Conservation (phyloP, 2,329 filamentous ascomycete genomes). For the Leptographium procerum region DNA sequence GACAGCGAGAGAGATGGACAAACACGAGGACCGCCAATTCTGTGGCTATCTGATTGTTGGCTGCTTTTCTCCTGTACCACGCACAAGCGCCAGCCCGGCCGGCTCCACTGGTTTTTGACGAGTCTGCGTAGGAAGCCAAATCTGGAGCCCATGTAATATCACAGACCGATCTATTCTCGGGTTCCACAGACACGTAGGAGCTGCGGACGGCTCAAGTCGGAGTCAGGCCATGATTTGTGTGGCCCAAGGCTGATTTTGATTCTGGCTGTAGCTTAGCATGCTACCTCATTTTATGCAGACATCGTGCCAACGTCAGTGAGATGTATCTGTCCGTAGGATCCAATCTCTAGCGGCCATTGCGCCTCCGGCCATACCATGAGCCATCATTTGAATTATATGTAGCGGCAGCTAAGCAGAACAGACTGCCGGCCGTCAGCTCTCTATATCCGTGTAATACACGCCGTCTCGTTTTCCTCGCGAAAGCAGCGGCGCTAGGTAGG, state of each 20-base stretch:
- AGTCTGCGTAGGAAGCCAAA: background rate
- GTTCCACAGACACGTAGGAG: background rate
- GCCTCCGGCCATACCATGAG: background rate
- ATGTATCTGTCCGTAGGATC: background rate
- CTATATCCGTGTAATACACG: background rate
- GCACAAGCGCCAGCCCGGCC: background rate
- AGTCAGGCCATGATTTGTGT: background rate
- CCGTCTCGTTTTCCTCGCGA: background rate
- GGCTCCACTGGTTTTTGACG: background rate
- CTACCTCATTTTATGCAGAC: too few species aligned
- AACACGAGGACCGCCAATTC: background rate
- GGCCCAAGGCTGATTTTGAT: background rate
- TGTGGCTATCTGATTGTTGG: background rate
- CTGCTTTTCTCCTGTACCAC: background rate
- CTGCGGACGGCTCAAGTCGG: too few species aligned
- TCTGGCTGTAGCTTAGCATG: background rate
- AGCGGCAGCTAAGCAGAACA: background rate
- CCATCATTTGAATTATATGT: background rate
- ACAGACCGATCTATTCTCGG: background rate
- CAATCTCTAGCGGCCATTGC: too few species aligned
- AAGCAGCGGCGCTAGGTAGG: too few species aligned
- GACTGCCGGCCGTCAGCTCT: background rate
- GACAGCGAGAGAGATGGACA: too few species aligned
- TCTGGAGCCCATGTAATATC: background rate
- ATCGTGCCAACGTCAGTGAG: too few species aligned